These are phyloP conservation scores for Xerocomus minutiporus DNA, from an alignment of 1,284 basidiomycete genomes.

Conservation along the genomic window DNA sequence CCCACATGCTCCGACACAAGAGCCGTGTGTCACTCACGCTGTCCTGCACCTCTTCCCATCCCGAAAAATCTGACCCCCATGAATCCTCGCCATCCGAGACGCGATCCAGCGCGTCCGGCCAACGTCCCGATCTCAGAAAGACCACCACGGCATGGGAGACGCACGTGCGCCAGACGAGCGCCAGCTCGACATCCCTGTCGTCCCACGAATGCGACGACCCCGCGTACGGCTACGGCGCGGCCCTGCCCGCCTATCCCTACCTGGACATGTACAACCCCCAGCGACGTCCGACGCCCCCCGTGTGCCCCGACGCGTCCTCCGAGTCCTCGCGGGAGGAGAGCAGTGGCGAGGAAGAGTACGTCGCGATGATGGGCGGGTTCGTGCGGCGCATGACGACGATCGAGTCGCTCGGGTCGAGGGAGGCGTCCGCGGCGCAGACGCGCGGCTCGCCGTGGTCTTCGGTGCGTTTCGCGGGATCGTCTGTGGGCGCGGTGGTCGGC, in stretches of 20 bases:
- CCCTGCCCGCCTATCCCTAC: slow-evolving; percentile 29
- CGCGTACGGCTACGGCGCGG: slow-evolving; percentile 28
- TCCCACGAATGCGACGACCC: slow-evolving; percentile 9
- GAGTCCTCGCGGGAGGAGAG: slow-evolving; percentile 26
- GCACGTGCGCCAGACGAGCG: neutral
- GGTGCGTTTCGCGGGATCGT: slow-evolving; percentile 14
- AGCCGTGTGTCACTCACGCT: slow-evolving; percentile 14
- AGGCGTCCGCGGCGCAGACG: slow-evolving; percentile 22
- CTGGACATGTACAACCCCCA: slow-evolving; percentile 30
- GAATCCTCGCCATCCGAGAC: slow-evolving; percentile 21
- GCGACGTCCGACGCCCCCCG: neutral
- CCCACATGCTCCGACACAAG: slow-evolving; percentile 25
- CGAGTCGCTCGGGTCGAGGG: slow-evolving; percentile 64
- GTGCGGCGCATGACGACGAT: slow-evolving; percentile 76
- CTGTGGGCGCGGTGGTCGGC: neutral
- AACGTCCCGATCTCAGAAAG: slow-evolving; percentile 10
- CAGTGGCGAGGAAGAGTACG: slow-evolving; percentile 41
- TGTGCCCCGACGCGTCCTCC: slow-evolving; percentile 11
- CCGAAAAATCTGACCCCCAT: slow-evolving; percentile 5
- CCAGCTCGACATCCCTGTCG: slow-evolving; percentile 4
- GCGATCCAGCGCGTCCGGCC: slow-evolving; percentile 9
- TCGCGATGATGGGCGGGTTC: slow-evolving; percentile 56
- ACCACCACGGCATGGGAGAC: slow-evolving; percentile 11
- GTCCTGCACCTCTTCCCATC: slow-evolving; percentile 7
- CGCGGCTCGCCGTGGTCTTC: slow-evolving; percentile 19